Evolutionary conservation across 2,329 filamentous ascomycete genomes (phyloP).

Genomic region (Tolypocladium sp.): DNA sequence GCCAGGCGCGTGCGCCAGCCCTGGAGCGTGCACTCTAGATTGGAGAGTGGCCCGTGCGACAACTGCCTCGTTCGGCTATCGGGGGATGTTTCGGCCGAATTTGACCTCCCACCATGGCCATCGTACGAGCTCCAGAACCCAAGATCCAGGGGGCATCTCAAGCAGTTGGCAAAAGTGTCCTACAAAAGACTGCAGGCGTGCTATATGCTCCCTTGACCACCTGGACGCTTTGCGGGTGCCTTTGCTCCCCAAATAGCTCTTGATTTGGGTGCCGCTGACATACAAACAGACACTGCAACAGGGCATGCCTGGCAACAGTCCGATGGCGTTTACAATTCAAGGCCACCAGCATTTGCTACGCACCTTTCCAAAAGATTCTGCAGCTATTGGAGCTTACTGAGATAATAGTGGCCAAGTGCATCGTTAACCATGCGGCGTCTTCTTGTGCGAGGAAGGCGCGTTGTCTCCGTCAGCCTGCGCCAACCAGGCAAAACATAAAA

Average conservation of each 20-base stretch:
- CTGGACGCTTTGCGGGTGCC: background rate
- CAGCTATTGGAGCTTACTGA: background rate
- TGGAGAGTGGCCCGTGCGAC: background rate
- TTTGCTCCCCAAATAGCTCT: background rate
- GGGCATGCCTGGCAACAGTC: background rate
- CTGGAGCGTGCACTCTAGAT: background rate
- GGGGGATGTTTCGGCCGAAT: constrained; percentile 1
- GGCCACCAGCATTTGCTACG: background rate
- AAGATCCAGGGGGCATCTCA: background rate
- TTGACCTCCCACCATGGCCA: background rate
- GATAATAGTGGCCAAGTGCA: too few species aligned
- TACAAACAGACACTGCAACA: background rate
- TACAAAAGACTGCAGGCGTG: background rate
- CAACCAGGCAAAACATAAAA: background rate
- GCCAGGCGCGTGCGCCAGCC: background rate
- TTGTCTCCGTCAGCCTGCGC: background rate
- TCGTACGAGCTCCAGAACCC: too few species aligned
- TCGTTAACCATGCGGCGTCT: background rate
- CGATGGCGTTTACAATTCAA: background rate
- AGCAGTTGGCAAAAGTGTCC: background rate
- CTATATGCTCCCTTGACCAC: background rate
- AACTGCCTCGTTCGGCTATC: background rate
- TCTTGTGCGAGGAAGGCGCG: background rate
- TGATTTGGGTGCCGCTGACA: background rate
- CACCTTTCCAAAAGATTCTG: background rate